Conservation (phyloP, 140 eudicot species). For the Flaveria floridana region DNA sequence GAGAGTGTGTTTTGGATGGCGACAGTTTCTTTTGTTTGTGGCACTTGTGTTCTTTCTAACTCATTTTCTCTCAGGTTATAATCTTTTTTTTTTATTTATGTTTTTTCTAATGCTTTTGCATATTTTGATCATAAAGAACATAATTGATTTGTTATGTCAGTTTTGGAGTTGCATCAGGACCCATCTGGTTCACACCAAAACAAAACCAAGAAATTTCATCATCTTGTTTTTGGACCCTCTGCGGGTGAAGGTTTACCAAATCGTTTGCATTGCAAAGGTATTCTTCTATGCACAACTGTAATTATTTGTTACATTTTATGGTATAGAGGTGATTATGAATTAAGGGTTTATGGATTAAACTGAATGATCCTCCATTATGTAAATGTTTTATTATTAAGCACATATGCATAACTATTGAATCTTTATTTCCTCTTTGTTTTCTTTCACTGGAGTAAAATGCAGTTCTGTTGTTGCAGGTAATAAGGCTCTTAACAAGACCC, state of each 20-base stretch:
- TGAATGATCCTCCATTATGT: not conserved
- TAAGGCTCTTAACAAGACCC: constrained; percentile 74
- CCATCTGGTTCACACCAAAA: constrained; percentile 34
- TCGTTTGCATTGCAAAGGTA: constrained; percentile 92
- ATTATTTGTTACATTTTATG: constrained; percentile 5
- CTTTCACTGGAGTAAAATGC: not conserved
- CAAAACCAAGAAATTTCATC: constrained; percentile 47
- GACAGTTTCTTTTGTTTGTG: constrained; percentile 47
- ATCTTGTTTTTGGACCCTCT: constrained; percentile 74
- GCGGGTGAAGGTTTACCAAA: constrained; percentile 83
- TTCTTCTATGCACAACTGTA: not conserved
- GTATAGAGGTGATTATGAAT: not conserved
- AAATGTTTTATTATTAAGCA: not conserved
- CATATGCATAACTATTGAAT: not conserved
- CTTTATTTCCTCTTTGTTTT: not conserved
- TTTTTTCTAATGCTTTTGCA: not conserved
- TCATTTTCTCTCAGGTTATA: constrained; percentile 54
- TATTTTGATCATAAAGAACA: not conserved
- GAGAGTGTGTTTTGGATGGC: constrained; percentile 70
- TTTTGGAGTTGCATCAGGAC: constrained; percentile 54
- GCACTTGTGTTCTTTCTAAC: constrained; percentile 48
- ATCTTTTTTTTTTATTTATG: not conserved
- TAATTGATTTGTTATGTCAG: constrained; percentile 31
- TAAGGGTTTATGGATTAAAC: not conserved
- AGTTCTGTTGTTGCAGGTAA: constrained; percentile 45